These are phyloP conservation scores for Phytophthora idaei DNA, from an alignment of 352 stramenopile genomes.

Conservation along the genomic window DNA sequence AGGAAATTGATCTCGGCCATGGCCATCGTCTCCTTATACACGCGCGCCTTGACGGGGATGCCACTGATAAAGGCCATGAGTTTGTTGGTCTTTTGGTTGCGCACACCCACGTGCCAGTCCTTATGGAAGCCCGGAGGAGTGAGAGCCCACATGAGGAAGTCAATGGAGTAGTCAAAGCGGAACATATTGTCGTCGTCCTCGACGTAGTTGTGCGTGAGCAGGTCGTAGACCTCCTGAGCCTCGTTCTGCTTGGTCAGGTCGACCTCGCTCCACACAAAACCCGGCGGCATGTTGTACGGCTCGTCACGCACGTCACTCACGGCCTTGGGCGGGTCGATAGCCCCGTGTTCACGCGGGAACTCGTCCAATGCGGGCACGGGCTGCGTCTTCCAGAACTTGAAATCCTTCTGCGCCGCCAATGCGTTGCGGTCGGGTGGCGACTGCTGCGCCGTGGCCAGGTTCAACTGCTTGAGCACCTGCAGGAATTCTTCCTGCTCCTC, in stretches of 20 bases:
- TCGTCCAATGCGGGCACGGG: conserved; percentile 80
- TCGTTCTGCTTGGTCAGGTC: conserved; percentile 88
- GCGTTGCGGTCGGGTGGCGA: conserved; percentile 20
- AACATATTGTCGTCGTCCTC: conserved; percentile 99
- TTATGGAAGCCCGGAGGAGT: conserved; percentile 93
- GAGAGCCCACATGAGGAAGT: conserved; percentile 93
- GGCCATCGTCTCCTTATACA: conserved; percentile 60
- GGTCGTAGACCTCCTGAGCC: conserved; percentile 95
- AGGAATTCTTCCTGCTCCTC: conserved; percentile 81
- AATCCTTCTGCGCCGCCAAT: conserved; percentile 53
- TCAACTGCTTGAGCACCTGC: conserved; percentile 69
- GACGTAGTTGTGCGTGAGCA: conserved; percentile 99
- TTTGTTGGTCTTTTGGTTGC: conserved; percentile 91
- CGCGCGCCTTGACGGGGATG: conserved; percentile 91
- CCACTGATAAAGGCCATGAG: conserved; percentile 98
- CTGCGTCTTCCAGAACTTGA: conserved; percentile 96
- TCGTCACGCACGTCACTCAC: conserved; percentile 91
- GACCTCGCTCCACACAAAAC: conserved; percentile 95
- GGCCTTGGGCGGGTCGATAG: conserved; percentile 94
- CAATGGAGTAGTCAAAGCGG: conserved; percentile 92
- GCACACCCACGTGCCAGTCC: conserved; percentile 96
- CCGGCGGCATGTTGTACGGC: conserved; percentile 96
- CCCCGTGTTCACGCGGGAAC: conserved; percentile 79
- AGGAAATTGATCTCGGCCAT: conserved; percentile 99
- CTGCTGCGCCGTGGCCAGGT: conserved; percentile 37